Conservation (phyloP, 2,329 filamentous ascomycete genomes). For the Xylariales sp. region DNA sequence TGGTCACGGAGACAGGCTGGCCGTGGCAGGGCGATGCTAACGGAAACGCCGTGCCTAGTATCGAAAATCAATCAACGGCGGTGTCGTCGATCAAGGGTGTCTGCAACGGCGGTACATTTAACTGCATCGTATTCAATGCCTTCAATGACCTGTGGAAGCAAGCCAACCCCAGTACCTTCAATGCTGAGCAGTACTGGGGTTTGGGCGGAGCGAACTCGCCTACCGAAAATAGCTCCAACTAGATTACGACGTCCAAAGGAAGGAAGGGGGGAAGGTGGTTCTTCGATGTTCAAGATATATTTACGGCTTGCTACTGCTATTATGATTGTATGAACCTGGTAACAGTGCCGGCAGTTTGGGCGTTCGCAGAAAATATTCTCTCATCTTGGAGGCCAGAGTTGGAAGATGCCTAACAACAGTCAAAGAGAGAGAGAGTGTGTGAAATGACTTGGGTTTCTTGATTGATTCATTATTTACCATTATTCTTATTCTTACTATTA, state of each 20-base stretch:
- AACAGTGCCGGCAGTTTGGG: no score
- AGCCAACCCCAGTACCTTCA: constrained; percentile 56
- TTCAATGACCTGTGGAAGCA: constrained; percentile 80
- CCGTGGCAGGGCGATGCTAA: constrained; percentile 65
- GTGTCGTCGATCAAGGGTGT: constrained; percentile 58
- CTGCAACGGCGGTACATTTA: constrained; percentile 45
- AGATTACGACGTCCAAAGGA: background rate
- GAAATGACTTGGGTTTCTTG: no score
- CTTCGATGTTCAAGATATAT: no score
- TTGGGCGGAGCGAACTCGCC: constrained; percentile 35
- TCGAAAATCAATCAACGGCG: constrained; percentile 62
- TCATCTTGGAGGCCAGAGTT: no score
- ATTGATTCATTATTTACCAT: no score
- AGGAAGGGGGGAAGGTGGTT: no score
- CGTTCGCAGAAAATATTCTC: no score
- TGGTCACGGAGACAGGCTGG: constrained; percentile 85
- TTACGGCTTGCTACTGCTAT: no score
- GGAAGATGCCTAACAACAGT: no score
- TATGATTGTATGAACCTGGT: no score
- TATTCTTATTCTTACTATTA: no score
- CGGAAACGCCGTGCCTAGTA: constrained; percentile 62
- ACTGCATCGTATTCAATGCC: constrained; percentile 71
- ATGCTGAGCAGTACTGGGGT: constrained; percentile 76
- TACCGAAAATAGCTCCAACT: constrained; percentile 12
- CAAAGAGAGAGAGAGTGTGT: no score